Conservation (phyloP, 805 yeast species). For the Metschnikowia cerradonensis region DNA sequence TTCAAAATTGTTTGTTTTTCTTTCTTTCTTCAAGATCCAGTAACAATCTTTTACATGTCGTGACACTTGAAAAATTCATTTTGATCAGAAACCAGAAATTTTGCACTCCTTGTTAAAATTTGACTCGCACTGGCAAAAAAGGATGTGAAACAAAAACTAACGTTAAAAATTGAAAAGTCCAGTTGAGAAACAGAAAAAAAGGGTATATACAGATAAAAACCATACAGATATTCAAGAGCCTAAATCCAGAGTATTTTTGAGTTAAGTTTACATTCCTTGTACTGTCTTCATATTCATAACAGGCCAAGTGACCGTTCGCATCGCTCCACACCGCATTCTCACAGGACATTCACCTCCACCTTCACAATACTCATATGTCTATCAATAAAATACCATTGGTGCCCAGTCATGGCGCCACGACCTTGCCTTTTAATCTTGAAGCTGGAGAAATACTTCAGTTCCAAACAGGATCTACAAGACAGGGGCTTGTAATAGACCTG, state of each 20-base stretch:
- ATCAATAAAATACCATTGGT: conserved; percentile 10
- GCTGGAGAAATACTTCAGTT: conserved; percentile 17
- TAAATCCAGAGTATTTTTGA: neutral
- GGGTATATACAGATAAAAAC: neutral
- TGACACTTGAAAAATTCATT: neutral
- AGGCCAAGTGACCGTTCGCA: neutral
- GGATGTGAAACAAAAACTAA: neutral
- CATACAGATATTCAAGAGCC: neutral
- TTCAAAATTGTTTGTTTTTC: no score
- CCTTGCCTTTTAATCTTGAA: conserved; percentile 17
- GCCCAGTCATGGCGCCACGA: neutral
- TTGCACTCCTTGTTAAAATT: neutral
- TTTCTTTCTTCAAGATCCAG: neutral
- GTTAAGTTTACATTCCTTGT: neutral
- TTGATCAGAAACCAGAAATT: neutral
- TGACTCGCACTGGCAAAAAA: neutral
- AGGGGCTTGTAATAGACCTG: conserved; percentile 26
- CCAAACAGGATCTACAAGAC: conserved; percentile 22
- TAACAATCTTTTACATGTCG: neutral
- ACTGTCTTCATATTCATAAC: neutral
- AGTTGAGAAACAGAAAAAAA: no score
- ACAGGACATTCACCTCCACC: conserved; percentile 2
- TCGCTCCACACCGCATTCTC: neutral
- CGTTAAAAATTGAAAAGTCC: neutral
- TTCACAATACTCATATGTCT: conserved; percentile 11